Percentiles rank a stretch among this genome's conserved stretches.
These are phyloP conservation scores for Mycotypha africana DNA, from an alignment of 371 early-diverging fungal species.

Conservation along the genomic window DNA sequence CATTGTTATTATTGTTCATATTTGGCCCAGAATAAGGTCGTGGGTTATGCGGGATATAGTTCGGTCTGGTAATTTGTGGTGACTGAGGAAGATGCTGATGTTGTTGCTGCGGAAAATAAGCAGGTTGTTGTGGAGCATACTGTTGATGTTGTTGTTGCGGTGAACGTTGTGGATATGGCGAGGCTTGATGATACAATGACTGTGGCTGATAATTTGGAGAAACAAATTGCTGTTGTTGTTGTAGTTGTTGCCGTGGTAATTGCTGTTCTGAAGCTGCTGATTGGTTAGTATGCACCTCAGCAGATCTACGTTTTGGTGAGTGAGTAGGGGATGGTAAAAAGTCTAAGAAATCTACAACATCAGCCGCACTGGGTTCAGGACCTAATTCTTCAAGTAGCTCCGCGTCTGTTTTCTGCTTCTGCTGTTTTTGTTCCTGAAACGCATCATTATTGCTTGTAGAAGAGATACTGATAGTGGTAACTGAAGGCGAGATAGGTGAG, in stretches of 20 bases:
- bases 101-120: slow-evolving; percentile 10
- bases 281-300: slow-evolving; percentile 20
- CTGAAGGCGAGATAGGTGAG: slow-evolving; percentile 7
- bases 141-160: not conserved
- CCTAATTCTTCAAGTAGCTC: slow-evolving; percentile 23
- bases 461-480: too few species aligned
- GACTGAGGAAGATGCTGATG: not conserved
- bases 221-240: slow-evolving; percentile 1
- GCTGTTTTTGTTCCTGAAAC: slow-evolving; percentile 9
- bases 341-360: slow-evolving; percentile 45
- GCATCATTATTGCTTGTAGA: not conserved
- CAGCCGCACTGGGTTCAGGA: slow-evolving; percentile 48
- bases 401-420: slow-evolving; percentile 7
- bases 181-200: not conserved
- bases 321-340: slow-evolving; percentile 46
- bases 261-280: slow-evolving; percentile 10
- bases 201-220: not conserved
- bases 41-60: not conserved
- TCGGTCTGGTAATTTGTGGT: not conserved
- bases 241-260: slow-evolving; percentile 7
- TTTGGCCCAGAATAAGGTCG: slow-evolving; percentile 10
- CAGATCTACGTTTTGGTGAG: slow-evolving; percentile 19
- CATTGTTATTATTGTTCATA: slow-evolving; percentile 1
- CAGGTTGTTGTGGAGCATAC: slow-evolving; percentile 5
- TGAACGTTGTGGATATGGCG: not conserved